Percentiles rank a stretch among this genome's conserved stretches.
Conservation (phyloP, 2,329 filamentous ascomycete species). For the Nemania abortiva region DNA sequence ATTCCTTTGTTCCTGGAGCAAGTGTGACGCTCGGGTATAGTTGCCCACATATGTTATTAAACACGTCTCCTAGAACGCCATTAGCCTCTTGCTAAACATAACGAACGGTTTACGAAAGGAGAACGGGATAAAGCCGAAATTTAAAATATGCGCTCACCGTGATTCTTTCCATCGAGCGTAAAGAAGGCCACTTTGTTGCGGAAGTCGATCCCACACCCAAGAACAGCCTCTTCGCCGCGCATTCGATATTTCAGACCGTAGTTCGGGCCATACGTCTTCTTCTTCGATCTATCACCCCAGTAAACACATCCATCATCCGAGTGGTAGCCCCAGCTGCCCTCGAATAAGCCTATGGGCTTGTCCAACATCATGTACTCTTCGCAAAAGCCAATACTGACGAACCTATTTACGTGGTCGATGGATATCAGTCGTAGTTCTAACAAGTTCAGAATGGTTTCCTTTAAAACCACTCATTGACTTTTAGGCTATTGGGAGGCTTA, state of each 20-base stretch:
- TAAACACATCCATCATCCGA: background rate
- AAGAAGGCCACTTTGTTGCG: background rate
- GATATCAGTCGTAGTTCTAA: background rate
- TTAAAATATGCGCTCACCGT: background rate
- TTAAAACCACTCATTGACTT: background rate
- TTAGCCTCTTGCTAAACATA: background rate
- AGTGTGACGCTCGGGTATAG: background rate
- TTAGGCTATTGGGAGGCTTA: background rate
- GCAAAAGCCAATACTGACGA: background rate
- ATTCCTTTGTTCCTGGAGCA: background rate
- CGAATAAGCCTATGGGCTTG: background rate
- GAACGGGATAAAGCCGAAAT: background rate
- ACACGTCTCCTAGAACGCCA: background rate
- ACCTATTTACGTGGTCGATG: background rate
- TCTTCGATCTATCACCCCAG: no score
- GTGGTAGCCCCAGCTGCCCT: background rate
- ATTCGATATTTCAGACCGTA: background rate
- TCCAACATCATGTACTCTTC: background rate
- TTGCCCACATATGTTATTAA: background rate
- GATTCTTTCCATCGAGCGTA: background rate
- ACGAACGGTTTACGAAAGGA: background rate
- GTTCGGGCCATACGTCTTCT: no score
- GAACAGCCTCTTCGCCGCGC: background rate
- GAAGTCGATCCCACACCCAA: constrained; percentile 1
- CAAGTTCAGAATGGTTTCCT: background rate